These are phyloP conservation scores for Plasmopara halstedii DNA, from an alignment of 352 stramenopile species.

Conservation along the genomic window DNA sequence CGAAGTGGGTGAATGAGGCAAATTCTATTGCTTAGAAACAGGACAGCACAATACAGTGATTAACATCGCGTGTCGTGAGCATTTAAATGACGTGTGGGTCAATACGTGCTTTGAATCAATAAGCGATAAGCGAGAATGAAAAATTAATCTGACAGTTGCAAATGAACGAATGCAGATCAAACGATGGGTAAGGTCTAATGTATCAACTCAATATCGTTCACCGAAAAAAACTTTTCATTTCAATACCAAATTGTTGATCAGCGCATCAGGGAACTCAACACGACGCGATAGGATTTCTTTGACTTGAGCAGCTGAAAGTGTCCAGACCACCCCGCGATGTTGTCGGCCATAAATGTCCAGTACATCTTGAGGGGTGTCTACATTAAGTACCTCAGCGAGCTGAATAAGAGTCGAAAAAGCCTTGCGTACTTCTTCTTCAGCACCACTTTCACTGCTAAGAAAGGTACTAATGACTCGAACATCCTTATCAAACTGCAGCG, in stretches of 20 bases:
- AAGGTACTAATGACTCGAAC: constrained; percentile 61
- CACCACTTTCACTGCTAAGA: constrained; percentile 38
- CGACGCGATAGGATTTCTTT: constrained; percentile 71
- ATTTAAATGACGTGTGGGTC: too few relatives aligned
- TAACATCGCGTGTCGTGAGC: too few relatives aligned
- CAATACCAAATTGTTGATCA: constrained; percentile 59
- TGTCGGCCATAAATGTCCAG: constrained; percentile 65
- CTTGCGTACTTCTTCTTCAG: constrained; percentile 42
- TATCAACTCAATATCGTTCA: neutral
- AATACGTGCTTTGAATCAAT: too few relatives aligned
- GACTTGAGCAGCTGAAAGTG: constrained; percentile 51
- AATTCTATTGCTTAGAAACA: too few relatives aligned
- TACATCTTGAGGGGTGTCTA: constrained; percentile 66
- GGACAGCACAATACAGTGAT: too few relatives aligned
- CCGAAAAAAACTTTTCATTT: constrained; percentile 8
- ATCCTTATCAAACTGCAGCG: constrained; percentile 84
- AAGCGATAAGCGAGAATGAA: too few relatives aligned
- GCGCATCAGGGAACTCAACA: constrained; percentile 64
- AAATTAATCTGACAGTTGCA: too few relatives aligned
- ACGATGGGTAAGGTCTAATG: neutral
- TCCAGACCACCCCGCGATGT: constrained; percentile 59
- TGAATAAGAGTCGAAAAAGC: constrained; percentile 57
- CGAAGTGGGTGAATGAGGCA: too few relatives aligned
- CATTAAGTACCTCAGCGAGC: constrained; percentile 59
- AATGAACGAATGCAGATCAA: neutral